Conservation (phyloP, 1,284 basidiomycete species). For the Marasmius oreades region DNA sequence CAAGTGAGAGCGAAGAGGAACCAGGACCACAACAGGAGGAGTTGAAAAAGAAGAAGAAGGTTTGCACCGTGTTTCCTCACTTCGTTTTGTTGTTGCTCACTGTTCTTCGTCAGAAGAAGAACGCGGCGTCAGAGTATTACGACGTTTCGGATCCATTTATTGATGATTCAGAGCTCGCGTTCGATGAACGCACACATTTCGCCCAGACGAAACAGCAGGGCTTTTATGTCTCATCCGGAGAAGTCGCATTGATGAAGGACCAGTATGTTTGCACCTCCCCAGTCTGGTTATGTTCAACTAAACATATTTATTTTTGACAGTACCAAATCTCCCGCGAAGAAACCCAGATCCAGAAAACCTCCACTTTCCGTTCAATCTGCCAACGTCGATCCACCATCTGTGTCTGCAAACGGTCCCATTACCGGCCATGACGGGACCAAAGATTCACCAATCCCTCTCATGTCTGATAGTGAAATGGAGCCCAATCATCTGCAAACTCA, state of each 20-base stretch:
- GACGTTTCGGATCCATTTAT: slow-evolving; percentile 93
- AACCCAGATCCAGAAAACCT: slow-evolving; percentile 8
- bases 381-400: background rate
- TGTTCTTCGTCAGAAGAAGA: slow-evolving; percentile 45
- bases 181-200: slow-evolving; percentile 89
- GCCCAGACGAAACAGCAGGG: slow-evolving; percentile 94
- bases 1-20: slow-evolving; percentile 49
- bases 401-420: background rate
- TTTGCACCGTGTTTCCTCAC: slow-evolving; percentile 11
- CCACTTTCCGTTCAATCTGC: background rate
- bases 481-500: background rate
- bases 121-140: slow-evolving; percentile 70
- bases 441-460: slow-evolving; percentile 11
- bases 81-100: slow-evolving; percentile 3
- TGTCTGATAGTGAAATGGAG: slow-evolving; percentile 4
- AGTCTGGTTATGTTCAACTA: background rate
- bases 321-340: slow-evolving; percentile 7
- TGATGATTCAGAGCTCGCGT: slow-evolving; percentile 90
- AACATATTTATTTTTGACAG: background rate
- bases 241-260: slow-evolving; percentile 81
- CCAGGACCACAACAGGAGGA: slow-evolving; percentile 44
- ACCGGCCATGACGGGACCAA: slow-evolving; percentile 4
- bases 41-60: slow-evolving; percentile 27
- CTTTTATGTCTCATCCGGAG: slow-evolving; percentile 87
- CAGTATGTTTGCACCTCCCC: slow-evolving; percentile 37